phyloP scores from a whole-genome alignment of 1,284 basidiomycete species.

The Limonomyces culmigenus region DNA sequence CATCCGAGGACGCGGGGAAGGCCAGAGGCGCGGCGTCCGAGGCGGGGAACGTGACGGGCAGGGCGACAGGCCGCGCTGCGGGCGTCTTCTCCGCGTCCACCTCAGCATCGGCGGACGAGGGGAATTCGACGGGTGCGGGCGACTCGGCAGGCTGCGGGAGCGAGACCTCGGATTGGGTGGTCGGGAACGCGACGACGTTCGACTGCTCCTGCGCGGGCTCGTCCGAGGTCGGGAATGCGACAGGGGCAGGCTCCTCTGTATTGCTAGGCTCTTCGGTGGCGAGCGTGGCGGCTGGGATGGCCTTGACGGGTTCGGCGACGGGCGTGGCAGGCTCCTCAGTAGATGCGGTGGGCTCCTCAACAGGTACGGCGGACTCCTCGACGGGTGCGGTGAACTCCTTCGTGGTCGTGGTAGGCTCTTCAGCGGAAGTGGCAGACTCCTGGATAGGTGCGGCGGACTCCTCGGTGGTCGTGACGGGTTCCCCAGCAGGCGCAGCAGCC shows the following conservation, averaged over 20 bases:
- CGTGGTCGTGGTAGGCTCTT: conserved; percentile 8
- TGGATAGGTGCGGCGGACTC: too few species aligned
- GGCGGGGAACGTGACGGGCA: conserved; percentile 20
- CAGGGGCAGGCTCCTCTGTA: conserved; percentile 13
- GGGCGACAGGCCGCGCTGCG: conserved; percentile 9
- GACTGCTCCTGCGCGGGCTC: conserved; percentile 13
- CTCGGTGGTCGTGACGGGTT: too few species aligned
- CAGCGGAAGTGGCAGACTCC: neutral
- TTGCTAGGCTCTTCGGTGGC: conserved; percentile 6
- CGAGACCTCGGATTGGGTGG: conserved; percentile 6
- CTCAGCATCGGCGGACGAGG: conserved; percentile 10
- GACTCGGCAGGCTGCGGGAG: neutral
- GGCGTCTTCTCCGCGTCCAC: conserved; percentile 7
- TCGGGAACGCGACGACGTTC: conserved; percentile 11
- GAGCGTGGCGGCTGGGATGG: conserved; percentile 20
- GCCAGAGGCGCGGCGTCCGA: conserved; percentile 15
- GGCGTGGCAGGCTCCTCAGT: conserved; percentile 1
- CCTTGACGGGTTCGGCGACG: neutral
- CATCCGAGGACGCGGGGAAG: conserved; percentile 13
- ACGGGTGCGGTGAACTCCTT: conserved; percentile 8
- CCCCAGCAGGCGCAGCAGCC: too few species aligned
- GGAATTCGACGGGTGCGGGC: neutral
- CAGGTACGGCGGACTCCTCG: conserved; percentile 3
- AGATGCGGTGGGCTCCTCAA: neutral
- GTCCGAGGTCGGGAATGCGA: conserved; percentile 20